Evolutionary conservation across 2,329 filamentous ascomycete genomes (phyloP).

Genomic region (Neoascochyta sp.): DNA sequence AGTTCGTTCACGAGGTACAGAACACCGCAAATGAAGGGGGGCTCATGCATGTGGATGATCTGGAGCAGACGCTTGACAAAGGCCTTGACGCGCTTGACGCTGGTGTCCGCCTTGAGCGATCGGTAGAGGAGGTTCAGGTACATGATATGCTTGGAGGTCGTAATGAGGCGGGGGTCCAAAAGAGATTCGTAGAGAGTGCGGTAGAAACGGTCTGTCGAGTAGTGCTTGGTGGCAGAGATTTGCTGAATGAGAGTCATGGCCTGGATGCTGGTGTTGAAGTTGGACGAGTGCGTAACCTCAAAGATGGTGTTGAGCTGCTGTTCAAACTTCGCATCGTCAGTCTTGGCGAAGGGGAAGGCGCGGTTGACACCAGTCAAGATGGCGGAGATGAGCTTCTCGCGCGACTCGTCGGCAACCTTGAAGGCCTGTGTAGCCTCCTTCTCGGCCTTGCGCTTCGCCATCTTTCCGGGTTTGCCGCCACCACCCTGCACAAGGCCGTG

Average conservation of each 20-base stretch:
- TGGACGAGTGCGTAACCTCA: slow-evolving; percentile 92
- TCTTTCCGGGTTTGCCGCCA: slow-evolving; percentile 52
- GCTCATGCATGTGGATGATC: slow-evolving; percentile 80
- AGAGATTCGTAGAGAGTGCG: slow-evolving; percentile 92
- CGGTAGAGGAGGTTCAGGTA: slow-evolving; percentile 91
- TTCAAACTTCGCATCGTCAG: slow-evolving; percentile 77
- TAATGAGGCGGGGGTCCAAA: slow-evolving; percentile 80
- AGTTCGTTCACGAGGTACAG: slow-evolving; percentile 84
- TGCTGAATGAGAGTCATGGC: slow-evolving; percentile 94
- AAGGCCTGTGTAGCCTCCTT: slow-evolving; percentile 44
- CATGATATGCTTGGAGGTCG: slow-evolving; percentile 90
- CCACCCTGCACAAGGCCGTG: slow-evolving; percentile 53
- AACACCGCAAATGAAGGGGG: slow-evolving; percentile 88
- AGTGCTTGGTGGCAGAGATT: slow-evolving; percentile 73
- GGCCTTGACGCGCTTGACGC: slow-evolving; percentile 86
- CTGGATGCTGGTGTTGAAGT: slow-evolving; percentile 98
- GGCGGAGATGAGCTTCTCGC: slow-evolving; percentile 88
- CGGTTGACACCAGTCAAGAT: slow-evolving; percentile 93
- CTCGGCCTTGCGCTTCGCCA: slow-evolving; percentile 47
- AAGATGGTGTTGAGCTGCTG: slow-evolving; percentile 91
- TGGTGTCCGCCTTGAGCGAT: slow-evolving; percentile 84
- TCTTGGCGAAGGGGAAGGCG: slow-evolving; percentile 85
- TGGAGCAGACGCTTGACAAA: slow-evolving; percentile 94
- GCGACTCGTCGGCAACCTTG: slow-evolving; percentile 59
- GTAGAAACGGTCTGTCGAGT: slow-evolving; percentile 88